Percentiles rank a stretch among this genome's conserved stretches.
These are phyloP conservation scores for Exutisphaerella laricina DNA, from an alignment of 2,329 filamentous ascomycete species.

Conservation along the genomic window DNA sequence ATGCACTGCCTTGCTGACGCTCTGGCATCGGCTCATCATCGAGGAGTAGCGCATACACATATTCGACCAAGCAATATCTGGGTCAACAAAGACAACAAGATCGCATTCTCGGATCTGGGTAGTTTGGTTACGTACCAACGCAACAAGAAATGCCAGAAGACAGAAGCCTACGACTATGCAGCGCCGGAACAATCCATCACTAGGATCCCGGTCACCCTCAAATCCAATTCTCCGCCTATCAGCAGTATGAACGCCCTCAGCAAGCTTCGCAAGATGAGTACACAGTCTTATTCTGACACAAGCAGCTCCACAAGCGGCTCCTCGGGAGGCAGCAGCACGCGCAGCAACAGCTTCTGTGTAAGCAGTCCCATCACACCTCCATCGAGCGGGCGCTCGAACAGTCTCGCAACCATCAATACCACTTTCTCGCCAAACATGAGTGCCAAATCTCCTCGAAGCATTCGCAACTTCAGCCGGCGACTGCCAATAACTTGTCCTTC, in stretches of 20 bases:
- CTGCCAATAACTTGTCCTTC: conserved; percentile 13
- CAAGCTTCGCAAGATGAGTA: conserved; percentile 30
- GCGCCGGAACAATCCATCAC: conserved; percentile 60
- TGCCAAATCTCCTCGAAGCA: conserved; percentile 18
- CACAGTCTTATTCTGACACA: conserved; percentile 18
- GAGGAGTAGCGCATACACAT: conserved; percentile 58
- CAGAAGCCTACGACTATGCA: conserved; percentile 66
- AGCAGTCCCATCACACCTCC: conserved; percentile 23
- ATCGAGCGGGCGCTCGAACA: conserved; percentile 23
- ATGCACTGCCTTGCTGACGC: conserved; percentile 67
- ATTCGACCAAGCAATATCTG: conserved; percentile 68
- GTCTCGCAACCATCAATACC: conserved; percentile 20
- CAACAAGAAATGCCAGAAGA: conserved; percentile 54
- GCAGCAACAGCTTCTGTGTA: conserved; percentile 28
- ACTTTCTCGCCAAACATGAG: conserved; percentile 14
- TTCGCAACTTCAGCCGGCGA: conserved; percentile 26
- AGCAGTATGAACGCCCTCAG: conserved; percentile 28
- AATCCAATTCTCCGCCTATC: conserved; percentile 26
- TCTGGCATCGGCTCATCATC: conserved; percentile 60
- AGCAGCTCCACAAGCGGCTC: conserved; percentile 32
- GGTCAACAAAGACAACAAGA: conserved; percentile 58
- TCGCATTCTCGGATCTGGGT: conserved; percentile 61
- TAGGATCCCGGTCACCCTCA: conserved; percentile 38
- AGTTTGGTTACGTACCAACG: conserved; percentile 46
- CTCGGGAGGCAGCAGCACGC: conserved; percentile 26